These are phyloP conservation scores for Wickerhamiella vanderwaltii DNA, from an alignment of 805 yeast genomes.

Conservation along the genomic window DNA sequence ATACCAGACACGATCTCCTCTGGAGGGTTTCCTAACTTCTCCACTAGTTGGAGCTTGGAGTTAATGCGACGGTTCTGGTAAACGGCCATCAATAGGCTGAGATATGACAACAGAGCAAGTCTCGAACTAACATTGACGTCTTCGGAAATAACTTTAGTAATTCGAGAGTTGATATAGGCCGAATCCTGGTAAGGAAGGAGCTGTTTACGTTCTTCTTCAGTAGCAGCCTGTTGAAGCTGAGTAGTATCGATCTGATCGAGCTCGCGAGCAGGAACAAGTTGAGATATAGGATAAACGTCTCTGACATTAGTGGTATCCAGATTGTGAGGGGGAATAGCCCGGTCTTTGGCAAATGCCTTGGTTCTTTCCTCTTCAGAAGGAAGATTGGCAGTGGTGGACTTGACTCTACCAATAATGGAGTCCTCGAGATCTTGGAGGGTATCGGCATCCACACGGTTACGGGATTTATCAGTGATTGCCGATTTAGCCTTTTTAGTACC, in stretches of 20 bases:
- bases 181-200: conserved; percentile 54
- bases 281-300: conserved; percentile 65
- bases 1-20: conserved; percentile 60
- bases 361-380: conserved; percentile 61
- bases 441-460: conserved; percentile 78
- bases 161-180: conserved; percentile 39
- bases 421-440: conserved; percentile 60
- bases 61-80: conserved; percentile 58
- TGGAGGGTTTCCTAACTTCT: conserved; percentile 53
- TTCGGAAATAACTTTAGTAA: conserved; percentile 26
- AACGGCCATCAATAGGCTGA: conserved; percentile 68
- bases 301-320: conserved; percentile 71
- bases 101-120: conserved; percentile 53
- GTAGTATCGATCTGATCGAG: conserved; percentile 52
- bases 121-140: conserved; percentile 34
- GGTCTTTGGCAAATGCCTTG: conserved; percentile 44
- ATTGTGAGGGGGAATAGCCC: conserved; percentile 75
- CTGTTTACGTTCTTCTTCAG: conserved; percentile 38
- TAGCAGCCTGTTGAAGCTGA: conserved; percentile 41
- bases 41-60: conserved; percentile 46
- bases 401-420: conserved; percentile 73
- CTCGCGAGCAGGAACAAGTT: conserved; percentile 58
- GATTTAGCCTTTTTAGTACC: conserved; percentile 96
- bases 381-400: conserved; percentile 52
- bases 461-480: conserved; percentile 67